Conservation (phyloP, 2,329 filamentous ascomycete genomes). For the Xylariaceae sp. region DNA sequence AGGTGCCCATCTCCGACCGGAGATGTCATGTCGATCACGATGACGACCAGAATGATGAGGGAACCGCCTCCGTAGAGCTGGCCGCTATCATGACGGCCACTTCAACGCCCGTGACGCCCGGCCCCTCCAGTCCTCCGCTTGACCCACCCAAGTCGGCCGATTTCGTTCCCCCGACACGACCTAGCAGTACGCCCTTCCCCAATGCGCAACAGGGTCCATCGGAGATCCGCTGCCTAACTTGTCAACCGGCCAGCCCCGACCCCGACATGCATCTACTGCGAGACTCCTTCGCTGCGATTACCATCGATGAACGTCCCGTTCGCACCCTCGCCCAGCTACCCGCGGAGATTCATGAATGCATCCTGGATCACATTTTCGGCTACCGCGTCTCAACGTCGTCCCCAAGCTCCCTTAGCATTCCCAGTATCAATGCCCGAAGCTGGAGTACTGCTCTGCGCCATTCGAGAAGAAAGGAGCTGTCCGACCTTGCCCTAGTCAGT, state of each 20-base stretch:
- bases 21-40: constrained; percentile 12
- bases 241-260: constrained; percentile 32
- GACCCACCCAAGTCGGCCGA: constrained; percentile 43
- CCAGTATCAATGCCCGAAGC: constrained; percentile 46
- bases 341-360: constrained; percentile 65
- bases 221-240: constrained; percentile 38
- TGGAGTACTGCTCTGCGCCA: constrained; percentile 63
- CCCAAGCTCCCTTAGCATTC: constrained; percentile 49
- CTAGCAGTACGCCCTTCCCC: constrained; percentile 56
- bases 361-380: constrained; percentile 66
- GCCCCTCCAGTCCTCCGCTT: constrained; percentile 47
- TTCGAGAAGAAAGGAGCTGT: constrained; percentile 61
- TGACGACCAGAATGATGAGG: constrained; percentile 34
- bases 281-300: constrained; percentile 24
- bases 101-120: constrained; percentile 52
- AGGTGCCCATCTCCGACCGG: constrained; percentile 23
- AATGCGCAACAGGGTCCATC: constrained; percentile 46
- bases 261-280: constrained; percentile 26
- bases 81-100: constrained; percentile 42
- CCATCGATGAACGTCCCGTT: constrained; percentile 26
- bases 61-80: constrained; percentile 38
- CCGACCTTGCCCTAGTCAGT: constrained; percentile 58
- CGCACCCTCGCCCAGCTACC: constrained; percentile 52
- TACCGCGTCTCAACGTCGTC: constrained; percentile 58
- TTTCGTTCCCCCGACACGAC: constrained; percentile 46